Evolutionary conservation across 2,329 filamentous ascomycete species (phyloP).

Genomic region (Dothideomycetes sp.): DNA sequence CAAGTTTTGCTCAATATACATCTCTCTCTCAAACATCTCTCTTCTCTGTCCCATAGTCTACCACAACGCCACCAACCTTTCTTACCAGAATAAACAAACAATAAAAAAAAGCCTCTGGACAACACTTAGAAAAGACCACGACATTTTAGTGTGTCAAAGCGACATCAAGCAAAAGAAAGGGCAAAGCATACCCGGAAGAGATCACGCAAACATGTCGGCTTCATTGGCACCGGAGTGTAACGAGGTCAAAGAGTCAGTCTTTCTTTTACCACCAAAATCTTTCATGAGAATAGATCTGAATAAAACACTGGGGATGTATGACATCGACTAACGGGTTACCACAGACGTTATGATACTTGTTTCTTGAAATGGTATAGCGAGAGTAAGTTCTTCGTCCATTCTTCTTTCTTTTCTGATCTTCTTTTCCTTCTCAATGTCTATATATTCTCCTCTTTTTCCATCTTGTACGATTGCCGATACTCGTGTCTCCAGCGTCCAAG

Average conservation of each 20-base stretch:
- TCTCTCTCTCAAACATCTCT: too few species aligned
- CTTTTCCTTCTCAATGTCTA: not conserved
- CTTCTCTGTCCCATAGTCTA: too few species aligned
- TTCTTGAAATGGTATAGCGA: constrained; percentile 99
- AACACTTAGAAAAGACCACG: too few species aligned
- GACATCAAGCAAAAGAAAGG: too few species aligned
- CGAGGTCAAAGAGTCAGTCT: constrained; percentile 78
- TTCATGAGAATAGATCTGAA: not conserved
- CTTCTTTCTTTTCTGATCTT: not conserved
- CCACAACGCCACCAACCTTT: too few species aligned
- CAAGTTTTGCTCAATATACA: too few species aligned
- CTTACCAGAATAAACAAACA: too few species aligned
- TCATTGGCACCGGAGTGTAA: constrained; percentile 94
- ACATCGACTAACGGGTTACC: not conserved
- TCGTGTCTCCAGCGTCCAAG: too few species aligned
- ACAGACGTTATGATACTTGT: constrained; percentile 87
- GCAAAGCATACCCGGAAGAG: too few species aligned
- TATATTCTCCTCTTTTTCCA: not conserved
- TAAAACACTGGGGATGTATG: not conserved
- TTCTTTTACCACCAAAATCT: not conserved
- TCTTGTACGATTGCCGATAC: not conserved
- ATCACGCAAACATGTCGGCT: constrained; percentile 67
- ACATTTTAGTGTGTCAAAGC: too few species aligned
- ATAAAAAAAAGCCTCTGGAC: too few species aligned
- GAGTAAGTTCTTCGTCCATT: constrained; percentile 49